Base-by-base conservation (phyloP, 2,329 filamentous ascomycete genomes). In the Sclerotinia spermophila region DNA sequence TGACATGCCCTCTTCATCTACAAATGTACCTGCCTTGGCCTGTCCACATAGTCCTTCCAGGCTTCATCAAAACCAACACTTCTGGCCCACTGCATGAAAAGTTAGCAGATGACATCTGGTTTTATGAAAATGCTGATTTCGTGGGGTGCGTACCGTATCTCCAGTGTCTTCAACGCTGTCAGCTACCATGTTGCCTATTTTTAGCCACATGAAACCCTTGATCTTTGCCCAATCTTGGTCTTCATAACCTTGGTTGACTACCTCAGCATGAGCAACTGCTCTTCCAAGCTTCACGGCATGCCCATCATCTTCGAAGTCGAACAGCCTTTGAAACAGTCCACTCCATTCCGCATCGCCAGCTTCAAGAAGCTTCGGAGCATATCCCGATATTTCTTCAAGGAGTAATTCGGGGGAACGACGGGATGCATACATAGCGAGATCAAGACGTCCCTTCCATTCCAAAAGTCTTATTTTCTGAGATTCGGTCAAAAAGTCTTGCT, bases 381-480 rank as follows among this genome's bases (percentile, higher is more conserved):
- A 95, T 0, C 80, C 78, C 0, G 79, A 80, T 68, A 97, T 86
- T 62, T 89, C 85, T 5, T 89, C 83, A 0, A 87, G 71, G 0
- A 85, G 81, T 0, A 94, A 84, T 0, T 85, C 80, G 0, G 93
- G 90, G 1, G 84, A 86, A 5, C 86, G 86, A 15, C 91, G 85
- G 1, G 90, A 91, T 0, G 90, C 86, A 79, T 96, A 97, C 81
- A 93, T 84, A 8, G 89, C 77, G 8, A 97, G 82, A 78, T 96
- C 92, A 75, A 89, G 81, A 56, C 93, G 87, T 65, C 90, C 91
- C 80, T 96, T 97, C 87, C 89, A 94, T 80, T 96, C 91, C 11
- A 97, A 83, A 0, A 97, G 81, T 8, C 92, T 88, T 19, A 84
- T 82, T 78, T 94, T 95, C 62, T 83, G 82, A 11, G 83, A 82